Base-by-base conservation (phyloP, 208 protist genomes). In the Trypanosoma scelopori region DNA sequence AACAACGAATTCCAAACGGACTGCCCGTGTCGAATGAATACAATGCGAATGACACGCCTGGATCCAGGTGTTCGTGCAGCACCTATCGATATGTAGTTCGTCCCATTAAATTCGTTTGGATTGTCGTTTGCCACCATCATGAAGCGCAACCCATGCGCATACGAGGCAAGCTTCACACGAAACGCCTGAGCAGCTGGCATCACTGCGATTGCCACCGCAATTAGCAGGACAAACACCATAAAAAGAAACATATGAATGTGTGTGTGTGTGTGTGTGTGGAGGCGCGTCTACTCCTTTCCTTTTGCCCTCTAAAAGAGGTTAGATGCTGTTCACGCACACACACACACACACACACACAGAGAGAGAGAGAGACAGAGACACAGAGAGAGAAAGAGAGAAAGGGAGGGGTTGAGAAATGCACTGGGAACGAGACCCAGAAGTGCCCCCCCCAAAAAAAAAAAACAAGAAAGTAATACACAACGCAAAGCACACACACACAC, bases 1-100 rank as follows among this genome's bases (percentile, higher is more conserved):
- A 94, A 95, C 41, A 96, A 68, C 11, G 87, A 91, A 78, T 97
- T 97, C 91, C 93, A 97, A n/a, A 93, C 84, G 0, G 88, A 95
- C 77, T 97, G 91, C 7, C 93, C 93, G 69, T 97, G 93, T 15
- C 93, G 86, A 57, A 97, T 78, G 55, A 97, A 96, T n/a, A 95
- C 81, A 9, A 97, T 55, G n/a, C 87, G 80, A 49, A 96, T 83
- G 4, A 67, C 78, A 30, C 87, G 87, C 52, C 61, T 84, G 18
- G 78, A 84, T 39, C 68, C 65, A 25, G 50, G 53, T 6, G 74
- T 55, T 46, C 70, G 49, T 12, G 58, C 45, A 42, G 28, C 43
- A 27, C 79, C 47, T 70, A 89, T 84, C 30, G 56, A 65, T 41
- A 95, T 75, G 58, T 74, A 87, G 73, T 95, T 95, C 47, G 58